These are phyloP conservation scores for Colletotrichum tropicicola DNA, from an alignment of 2,329 filamentous ascomycete genomes.

Conservation along the genomic window DNA sequence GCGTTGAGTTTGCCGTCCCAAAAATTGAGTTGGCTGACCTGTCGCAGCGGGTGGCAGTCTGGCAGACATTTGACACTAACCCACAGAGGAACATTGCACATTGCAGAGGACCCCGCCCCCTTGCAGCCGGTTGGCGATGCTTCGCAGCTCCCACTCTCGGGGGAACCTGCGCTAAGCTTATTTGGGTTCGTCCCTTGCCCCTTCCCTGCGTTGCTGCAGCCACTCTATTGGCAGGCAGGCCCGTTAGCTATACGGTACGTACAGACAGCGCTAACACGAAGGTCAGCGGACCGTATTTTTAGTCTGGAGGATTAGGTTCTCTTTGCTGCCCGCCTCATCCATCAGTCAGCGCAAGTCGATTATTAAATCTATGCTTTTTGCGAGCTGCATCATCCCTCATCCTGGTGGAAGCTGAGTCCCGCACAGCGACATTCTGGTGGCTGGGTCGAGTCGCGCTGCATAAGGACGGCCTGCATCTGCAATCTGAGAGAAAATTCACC, in stretches of 20 bases:
- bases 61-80: slow-evolving; percentile 26
- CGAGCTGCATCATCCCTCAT: not conserved
- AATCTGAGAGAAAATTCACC: slow-evolving; percentile 18
- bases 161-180: slow-evolving; percentile 24
- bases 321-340: not conserved
- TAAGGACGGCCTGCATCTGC: not conserved
- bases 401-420: not conserved
- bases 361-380: too few relatives aligned
- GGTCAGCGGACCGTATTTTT: slow-evolving; percentile 3
- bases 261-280: too few relatives aligned
- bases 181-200: slow-evolving; percentile 19
- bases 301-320: not conserved
- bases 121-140: slow-evolving; percentile 16
- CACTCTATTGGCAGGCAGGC: slow-evolving; percentile 3
- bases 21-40: slow-evolving; percentile 27
- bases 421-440: not conserved
- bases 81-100: not conserved
- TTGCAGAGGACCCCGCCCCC: slow-evolving; percentile 5
- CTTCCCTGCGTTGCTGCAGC: slow-evolving; percentile 9
- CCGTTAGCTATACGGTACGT: not conserved
- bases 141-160: slow-evolving; percentile 22
- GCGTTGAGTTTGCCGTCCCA: slow-evolving; percentile 25
- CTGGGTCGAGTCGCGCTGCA: not conserved
- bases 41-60: slow-evolving; percentile 25
- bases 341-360: too few relatives aligned